Percentiles rank a stretch among this genome's conserved stretches.
Conservation (phyloP, 495 filamentous ascomycete genomes). For the Echria macrotheca region DNA sequence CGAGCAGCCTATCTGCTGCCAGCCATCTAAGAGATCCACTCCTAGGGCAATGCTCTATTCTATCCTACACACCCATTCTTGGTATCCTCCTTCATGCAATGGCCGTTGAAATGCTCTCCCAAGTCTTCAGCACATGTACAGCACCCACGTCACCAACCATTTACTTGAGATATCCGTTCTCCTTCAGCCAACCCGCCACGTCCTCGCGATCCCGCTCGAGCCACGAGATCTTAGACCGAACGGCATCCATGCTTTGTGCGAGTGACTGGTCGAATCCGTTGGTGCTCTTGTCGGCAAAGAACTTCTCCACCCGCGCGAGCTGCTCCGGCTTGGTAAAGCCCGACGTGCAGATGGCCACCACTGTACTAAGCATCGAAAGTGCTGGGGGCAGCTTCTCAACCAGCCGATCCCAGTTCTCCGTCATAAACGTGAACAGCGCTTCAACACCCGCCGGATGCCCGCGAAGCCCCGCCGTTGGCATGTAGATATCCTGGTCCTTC, state of each 20-base stretch:
- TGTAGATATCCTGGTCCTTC: slow-evolving; percentile 94
- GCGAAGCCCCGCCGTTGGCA: slow-evolving; percentile 73
- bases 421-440: slow-evolving; percentile 77
- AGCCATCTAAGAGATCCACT: no score
- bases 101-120: no score
- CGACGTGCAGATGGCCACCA: slow-evolving; percentile 78
- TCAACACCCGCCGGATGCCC: slow-evolving; percentile 72
- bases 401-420: slow-evolving; percentile 77
- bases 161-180: slow-evolving; percentile 24
- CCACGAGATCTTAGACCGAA: slow-evolving; percentile 57
- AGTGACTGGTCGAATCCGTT: slow-evolving; percentile 63
- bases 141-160: no score
- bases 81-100: no score
- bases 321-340: slow-evolving; percentile 75
- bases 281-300: slow-evolving; percentile 75
- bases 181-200: slow-evolving; percentile 47
- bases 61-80: no score
- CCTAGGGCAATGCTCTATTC: no score
- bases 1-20: no score
- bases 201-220: slow-evolving; percentile 51
- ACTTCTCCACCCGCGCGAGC: slow-evolving; percentile 65
- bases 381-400: slow-evolving; percentile 74
- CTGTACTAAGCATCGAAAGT: slow-evolving; percentile 74
- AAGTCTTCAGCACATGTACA: no score
- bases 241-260: slow-evolving; percentile 57